These are phyloP conservation scores for Penstemon davidsonii DNA, from an alignment of 257 asterid species.

Conservation along the genomic window DNA sequence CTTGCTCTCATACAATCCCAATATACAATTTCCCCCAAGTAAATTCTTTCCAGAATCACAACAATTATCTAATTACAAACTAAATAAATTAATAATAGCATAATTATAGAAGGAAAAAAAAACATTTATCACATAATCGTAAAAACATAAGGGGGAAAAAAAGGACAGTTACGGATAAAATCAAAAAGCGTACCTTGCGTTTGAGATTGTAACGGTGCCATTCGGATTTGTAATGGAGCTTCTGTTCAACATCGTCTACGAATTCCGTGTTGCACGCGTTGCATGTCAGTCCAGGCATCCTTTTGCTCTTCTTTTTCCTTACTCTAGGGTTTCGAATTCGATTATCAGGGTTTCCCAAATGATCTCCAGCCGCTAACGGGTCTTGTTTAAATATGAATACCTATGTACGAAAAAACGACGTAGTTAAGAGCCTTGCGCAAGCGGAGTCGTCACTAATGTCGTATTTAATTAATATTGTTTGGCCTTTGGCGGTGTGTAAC, in stretches of 20 bases:
- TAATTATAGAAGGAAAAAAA: neutral
- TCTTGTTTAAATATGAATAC: neutral
- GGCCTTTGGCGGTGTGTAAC: neutral
- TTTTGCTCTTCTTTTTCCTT: slow-evolving; percentile 7
- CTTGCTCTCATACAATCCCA: neutral
- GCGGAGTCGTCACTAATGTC: slow-evolving; percentile 19
- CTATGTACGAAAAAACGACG: slow-evolving; percentile 12
- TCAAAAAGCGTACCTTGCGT: slow-evolving; percentile 64
- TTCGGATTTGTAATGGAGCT: slow-evolving; percentile 88
- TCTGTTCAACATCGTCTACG: slow-evolving; percentile 64
- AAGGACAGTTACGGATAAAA: neutral
- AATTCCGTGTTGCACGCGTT: slow-evolving; percentile 89
- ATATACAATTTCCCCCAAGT: slow-evolving; percentile 4
- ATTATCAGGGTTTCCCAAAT: slow-evolving; percentile 17
- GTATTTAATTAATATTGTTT: neutral
- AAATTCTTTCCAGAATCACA: slow-evolving; percentile 12
- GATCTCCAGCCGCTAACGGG: neutral
- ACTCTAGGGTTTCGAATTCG: neutral
- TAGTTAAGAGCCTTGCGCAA: slow-evolving; percentile 26
- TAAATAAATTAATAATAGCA: neutral
- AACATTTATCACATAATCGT: neutral
- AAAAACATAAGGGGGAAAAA: neutral
- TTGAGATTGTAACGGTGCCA: slow-evolving; percentile 99
- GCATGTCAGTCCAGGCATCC: slow-evolving; percentile 64
- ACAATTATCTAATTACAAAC: neutral